Percentiles rank a stretch among this genome's conserved stretches.
These are phyloP conservation scores for Schizosaccharomyces cryophilus DNA, from an alignment of 805 yeast species.

Conservation along the genomic window DNA sequence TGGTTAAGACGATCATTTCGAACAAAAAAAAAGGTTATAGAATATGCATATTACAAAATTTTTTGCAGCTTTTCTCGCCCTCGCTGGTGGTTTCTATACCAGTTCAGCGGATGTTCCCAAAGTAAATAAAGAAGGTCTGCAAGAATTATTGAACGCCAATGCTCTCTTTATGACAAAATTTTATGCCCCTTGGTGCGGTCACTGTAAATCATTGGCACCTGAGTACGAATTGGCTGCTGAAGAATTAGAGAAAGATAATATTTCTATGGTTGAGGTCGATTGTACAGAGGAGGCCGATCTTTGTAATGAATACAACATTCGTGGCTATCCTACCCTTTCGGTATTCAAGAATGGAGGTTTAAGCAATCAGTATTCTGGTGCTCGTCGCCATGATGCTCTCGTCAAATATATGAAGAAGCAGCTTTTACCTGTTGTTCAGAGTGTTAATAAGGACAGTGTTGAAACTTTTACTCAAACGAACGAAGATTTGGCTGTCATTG, in stretches of 20 bases:
- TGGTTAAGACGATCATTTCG: too few relatives aligned
- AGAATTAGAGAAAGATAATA: slow-evolving; percentile 29
- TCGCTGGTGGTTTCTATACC: neutral
- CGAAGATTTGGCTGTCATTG: slow-evolving; percentile 22
- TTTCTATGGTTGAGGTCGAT: slow-evolving; percentile 61
- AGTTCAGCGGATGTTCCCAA: neutral
- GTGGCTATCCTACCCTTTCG: slow-evolving; percentile 69
- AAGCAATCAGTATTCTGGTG: slow-evolving; percentile 53
- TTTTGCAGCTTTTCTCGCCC: neutral
- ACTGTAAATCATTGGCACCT: slow-evolving; percentile 70
- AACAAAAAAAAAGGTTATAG: neutral
- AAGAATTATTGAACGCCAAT: neutral
- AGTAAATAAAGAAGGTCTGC: neutral
- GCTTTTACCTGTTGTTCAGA: slow-evolving; percentile 49
- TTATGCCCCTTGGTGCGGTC: slow-evolving; percentile 87
- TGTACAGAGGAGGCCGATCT: slow-evolving; percentile 57
- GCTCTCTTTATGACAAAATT: slow-evolving; percentile 67
- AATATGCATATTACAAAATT: neutral
- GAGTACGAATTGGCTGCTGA: slow-evolving; percentile 55
- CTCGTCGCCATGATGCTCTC: slow-evolving; percentile 60
- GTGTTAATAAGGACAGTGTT: slow-evolving; percentile 25
- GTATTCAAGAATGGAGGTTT: slow-evolving; percentile 29
- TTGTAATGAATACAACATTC: slow-evolving; percentile 41
- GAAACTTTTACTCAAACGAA: slow-evolving; percentile 23
- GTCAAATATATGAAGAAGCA: slow-evolving; percentile 57